Evolutionary conservation across 2,329 filamentous ascomycete species (phyloP).

Genomic region (Endocalyx cinctus): DNA sequence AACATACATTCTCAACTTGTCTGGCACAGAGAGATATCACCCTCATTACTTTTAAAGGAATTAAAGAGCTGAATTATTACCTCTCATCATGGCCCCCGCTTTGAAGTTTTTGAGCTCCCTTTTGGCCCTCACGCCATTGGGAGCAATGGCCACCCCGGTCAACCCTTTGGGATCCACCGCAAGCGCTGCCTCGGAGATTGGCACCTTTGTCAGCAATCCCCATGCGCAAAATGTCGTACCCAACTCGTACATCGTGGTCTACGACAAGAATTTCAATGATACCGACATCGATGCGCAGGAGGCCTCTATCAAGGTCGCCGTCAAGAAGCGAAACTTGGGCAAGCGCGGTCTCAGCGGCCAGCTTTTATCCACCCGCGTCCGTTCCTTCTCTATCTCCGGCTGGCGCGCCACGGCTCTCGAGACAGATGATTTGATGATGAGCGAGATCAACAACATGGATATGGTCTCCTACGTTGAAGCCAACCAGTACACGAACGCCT

Average conservation of each 20-base stretch:
- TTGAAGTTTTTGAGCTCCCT: slow-evolving; percentile 24
- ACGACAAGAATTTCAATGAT: slow-evolving; percentile 49
- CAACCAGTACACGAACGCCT: slow-evolving; percentile 43
- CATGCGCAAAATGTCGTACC: slow-evolving; percentile 44
- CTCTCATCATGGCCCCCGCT: too few relatives aligned
- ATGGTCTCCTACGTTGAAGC: slow-evolving; percentile 52
- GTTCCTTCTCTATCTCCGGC: slow-evolving; percentile 40
- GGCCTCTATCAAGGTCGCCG: slow-evolving; percentile 39
- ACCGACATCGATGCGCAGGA: slow-evolving; percentile 47
- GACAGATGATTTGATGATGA: slow-evolving; percentile 45
- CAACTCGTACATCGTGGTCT: slow-evolving; percentile 61
- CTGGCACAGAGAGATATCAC: slow-evolving; percentile 18
- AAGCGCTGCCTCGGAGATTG: slow-evolving; percentile 23
- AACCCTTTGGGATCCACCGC: slow-evolving; percentile 16
- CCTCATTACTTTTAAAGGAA: neutral
- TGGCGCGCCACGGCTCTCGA: slow-evolving; percentile 53
- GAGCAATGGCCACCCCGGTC: slow-evolving; percentile 19
- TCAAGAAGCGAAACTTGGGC: slow-evolving; percentile 54
- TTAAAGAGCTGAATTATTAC: too few relatives aligned
- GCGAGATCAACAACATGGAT: slow-evolving; percentile 41
- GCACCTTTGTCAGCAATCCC: slow-evolving; percentile 46
- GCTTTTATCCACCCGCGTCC: slow-evolving; percentile 42
- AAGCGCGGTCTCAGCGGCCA: slow-evolving; percentile 46
- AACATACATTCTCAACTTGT: slow-evolving; percentile 14
- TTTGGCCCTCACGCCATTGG: slow-evolving; percentile 22